Evolutionary conservation across 805 yeast species (phyloP), one percentile per base, ranked within the genome.

Genomic region (Candida glaebosa): DNA sequence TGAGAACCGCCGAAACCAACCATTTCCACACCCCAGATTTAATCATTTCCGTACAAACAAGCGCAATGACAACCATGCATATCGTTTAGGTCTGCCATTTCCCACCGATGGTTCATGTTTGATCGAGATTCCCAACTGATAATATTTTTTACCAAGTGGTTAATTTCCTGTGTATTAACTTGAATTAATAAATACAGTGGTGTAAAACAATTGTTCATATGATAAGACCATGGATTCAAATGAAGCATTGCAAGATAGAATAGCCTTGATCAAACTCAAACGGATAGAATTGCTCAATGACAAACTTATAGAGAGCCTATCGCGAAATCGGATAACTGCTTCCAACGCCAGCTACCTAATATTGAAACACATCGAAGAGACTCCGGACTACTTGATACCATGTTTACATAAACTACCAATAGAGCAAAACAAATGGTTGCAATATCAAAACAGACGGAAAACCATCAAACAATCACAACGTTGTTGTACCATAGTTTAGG

Each of bases 271-370:
- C 43, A 84, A 82, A 57, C 63, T 84, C 34, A 79, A 76, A 52
- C 68, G 90, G 50, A 73, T 81, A 25, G 72, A 69, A 37, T 82
- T 81, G 50, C 65, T 81, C 24, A 82, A 81, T 50, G 53, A 59
- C 3, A 76, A 76, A 45, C 58, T 84, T 28, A 73, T 71, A 48
- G 71, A 71, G 20, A 73, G 78, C 33, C 55, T 84, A 30, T 55
- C 71, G 2, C 62, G 76, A 40, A 81, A 82, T 9, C 65, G 89
- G 45, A 78, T 81, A 2, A 78, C 81, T 24, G 82, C 85, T 6
- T 79, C 87, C 4, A 76, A 76, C 51, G 84, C 84, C 5, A 75
- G 81, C 5, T 61, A 74, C 28, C 60, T 72, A 40, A 62, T 75
- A 16, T 68, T 76, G 10, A 63, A 71, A 41, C 68, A 62, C 36